These are phyloP conservation scores for Cercospora janseana DNA, from an alignment of 2,329 filamentous ascomycete genomes.

Conservation along the genomic window DNA sequence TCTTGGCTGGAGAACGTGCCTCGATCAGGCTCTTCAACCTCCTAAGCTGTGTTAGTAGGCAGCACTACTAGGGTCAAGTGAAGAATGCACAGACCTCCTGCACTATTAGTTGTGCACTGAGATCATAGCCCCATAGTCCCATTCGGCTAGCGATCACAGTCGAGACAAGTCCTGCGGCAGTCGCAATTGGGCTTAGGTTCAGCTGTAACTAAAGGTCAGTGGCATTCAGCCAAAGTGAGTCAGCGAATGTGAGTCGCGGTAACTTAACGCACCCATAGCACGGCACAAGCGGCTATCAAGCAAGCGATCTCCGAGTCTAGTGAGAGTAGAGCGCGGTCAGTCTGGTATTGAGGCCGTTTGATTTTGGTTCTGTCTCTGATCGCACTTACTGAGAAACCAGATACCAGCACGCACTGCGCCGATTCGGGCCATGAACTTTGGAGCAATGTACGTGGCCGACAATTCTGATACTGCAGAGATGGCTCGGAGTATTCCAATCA, in stretches of 20 bases:
- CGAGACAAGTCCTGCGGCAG: constrained; percentile 36
- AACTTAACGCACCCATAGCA: constrained; percentile 38
- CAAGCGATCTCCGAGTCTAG: constrained; percentile 61
- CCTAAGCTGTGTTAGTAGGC: constrained; percentile 20
- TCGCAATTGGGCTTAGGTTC: constrained; percentile 16
- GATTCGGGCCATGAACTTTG: constrained; percentile 52
- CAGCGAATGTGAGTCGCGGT: no score
- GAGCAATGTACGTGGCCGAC: constrained; percentile 60
- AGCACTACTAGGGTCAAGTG: background rate
- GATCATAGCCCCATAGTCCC: constrained; percentile 51
- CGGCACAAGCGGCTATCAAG: constrained; percentile 43
- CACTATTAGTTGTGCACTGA: constrained; percentile 48
- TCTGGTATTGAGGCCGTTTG: no score
- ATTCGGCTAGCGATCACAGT: constrained; percentile 44
- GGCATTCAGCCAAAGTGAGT: no score
- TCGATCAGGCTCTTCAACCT: constrained; percentile 47
- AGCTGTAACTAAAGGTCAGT: no score
- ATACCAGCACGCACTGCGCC: constrained; percentile 62
- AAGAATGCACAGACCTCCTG: constrained; percentile 44
- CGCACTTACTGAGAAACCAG: constrained; percentile 57
- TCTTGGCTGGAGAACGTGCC: constrained; percentile 69
- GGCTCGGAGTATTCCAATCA: constrained; percentile 56
- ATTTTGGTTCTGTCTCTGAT: no score
- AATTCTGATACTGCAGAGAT: constrained; percentile 57
- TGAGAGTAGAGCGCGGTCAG: background rate